These are phyloP conservation scores for Solanum bulbocastanum DNA, from an alignment of 257 asterid species.

Conservation along the genomic window DNA sequence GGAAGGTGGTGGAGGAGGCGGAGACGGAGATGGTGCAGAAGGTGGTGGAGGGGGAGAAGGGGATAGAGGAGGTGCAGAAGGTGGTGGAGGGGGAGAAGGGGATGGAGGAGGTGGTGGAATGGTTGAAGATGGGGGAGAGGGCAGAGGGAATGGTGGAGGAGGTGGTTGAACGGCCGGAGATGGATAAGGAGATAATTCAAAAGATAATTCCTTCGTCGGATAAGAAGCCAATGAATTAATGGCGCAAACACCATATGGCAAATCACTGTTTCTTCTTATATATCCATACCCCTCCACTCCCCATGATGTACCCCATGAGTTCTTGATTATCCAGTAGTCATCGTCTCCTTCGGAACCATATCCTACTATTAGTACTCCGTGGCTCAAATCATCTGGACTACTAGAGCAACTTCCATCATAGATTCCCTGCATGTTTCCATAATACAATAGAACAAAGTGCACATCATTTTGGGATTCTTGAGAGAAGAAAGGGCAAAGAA, in stretches of 20 bases:
- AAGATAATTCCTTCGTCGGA: slow-evolving; percentile 10
- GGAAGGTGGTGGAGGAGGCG: not conserved
- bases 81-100: not conserved
- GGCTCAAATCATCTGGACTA: slow-evolving; percentile 14
- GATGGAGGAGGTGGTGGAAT: not conserved
- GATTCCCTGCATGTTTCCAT: slow-evolving; percentile 13
- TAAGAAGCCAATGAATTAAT: slow-evolving; percentile 27
- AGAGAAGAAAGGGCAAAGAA: not conserved
- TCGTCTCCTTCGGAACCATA: slow-evolving; percentile 17
- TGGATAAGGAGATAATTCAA: slow-evolving; percentile 1
- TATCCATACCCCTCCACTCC: slow-evolving; percentile 21
- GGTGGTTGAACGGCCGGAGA: slow-evolving; percentile 5
- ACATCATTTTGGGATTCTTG: not conserved
- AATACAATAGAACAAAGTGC: slow-evolving; percentile 14
- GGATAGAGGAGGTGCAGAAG: not conserved
- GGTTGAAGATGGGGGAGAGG: slow-evolving; percentile 2
- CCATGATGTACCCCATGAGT: slow-evolving; percentile 28
- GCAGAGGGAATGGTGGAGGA: not conserved
- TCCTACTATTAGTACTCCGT: slow-evolving; percentile 21
- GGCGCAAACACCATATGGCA: slow-evolving; percentile 21
- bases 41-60: not conserved
- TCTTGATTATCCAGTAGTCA: slow-evolving; percentile 30
- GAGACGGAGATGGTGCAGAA: not conserved
- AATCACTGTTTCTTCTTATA: slow-evolving; percentile 7
- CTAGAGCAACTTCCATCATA: slow-evolving; percentile 23